Conservation (phyloP, 257 asterid species). For the Gardenia jasminoides region DNA sequence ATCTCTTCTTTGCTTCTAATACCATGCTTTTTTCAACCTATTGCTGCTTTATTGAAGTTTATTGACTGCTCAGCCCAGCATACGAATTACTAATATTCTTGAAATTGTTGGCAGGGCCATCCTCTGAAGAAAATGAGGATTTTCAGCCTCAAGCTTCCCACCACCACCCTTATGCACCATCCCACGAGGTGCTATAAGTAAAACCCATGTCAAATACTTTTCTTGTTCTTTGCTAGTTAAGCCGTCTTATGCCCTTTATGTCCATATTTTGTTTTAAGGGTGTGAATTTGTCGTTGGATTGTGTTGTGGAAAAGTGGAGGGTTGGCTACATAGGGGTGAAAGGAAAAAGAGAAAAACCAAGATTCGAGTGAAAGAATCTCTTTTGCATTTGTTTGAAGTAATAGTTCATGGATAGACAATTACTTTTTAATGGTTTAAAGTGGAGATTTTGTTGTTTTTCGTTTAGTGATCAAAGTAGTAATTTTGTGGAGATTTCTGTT, state of each 20-base stretch:
- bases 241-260: background rate
- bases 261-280: background rate
- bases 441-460: background rate
- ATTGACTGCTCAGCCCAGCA: background rate
- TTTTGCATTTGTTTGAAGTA: background rate
- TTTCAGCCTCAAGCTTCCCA: constrained; percentile 43
- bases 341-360: no score
- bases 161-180: constrained; percentile 66
- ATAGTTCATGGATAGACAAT: background rate
- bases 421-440: background rate
- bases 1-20: background rate
- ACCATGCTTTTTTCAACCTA: no score
- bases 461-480: background rate
- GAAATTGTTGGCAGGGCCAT: constrained; percentile 21
- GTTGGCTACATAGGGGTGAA: no score
- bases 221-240: background rate
- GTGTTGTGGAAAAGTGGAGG: background rate
- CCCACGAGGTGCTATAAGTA: constrained; percentile 58
- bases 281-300: no score
- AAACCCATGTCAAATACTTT: background rate
- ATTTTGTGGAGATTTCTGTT: background rate
- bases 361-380: background rate
- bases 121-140: constrained; percentile 23
- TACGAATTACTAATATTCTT: background rate
- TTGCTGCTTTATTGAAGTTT: no score